A percentile compares a stretch with the other conserved stretches of the same genome.
Evolutionary conservation across 257 asterid genomes (phyloP).

Genomic region (Scutellaria barbata): DNA sequence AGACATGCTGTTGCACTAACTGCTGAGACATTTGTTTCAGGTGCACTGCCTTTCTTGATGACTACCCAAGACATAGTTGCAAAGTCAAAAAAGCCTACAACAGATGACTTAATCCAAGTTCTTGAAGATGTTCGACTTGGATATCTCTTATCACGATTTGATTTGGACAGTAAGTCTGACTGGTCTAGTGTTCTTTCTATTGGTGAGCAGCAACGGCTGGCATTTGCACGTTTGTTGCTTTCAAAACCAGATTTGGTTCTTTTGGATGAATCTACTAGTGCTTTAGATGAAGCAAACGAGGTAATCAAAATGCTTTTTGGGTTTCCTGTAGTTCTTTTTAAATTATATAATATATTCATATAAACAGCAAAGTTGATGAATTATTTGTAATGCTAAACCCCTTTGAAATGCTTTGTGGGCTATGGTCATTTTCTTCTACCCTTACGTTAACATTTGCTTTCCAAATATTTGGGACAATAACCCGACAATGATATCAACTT

Average conservation of each 20-base stretch:
- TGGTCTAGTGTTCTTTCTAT: slow-evolving; percentile 90
- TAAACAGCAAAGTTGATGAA: slow-evolving; percentile 9
- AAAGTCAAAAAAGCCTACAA: slow-evolving; percentile 57
- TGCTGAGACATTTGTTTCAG: slow-evolving; percentile 44
- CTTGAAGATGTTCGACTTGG: slow-evolving; percentile 67
- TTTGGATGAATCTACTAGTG: slow-evolving; percentile 87
- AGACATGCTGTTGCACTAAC: slow-evolving; percentile 28
- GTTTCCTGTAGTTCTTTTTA: slow-evolving; percentile 2
- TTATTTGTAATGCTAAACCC: neutral
- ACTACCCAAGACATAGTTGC: slow-evolving; percentile 35
- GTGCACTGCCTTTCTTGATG: slow-evolving; percentile 53
- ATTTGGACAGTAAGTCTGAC: slow-evolving; percentile 62
- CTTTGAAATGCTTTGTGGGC: neutral
- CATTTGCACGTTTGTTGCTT: slow-evolving; percentile 80
- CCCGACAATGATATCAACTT: slow-evolving; percentile 20
- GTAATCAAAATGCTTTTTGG: slow-evolving; percentile 41
- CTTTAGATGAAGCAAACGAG: slow-evolving; percentile 87
- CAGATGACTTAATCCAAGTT: slow-evolving; percentile 60
- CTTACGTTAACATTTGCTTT: neutral
- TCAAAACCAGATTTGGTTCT: slow-evolving; percentile 68
- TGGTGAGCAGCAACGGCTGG: slow-evolving; percentile 91
- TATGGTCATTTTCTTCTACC: slow-evolving; percentile 6
- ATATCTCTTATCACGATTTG: slow-evolving; percentile 56
- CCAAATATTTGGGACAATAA: neutral
- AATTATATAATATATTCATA: neutral